These are phyloP conservation scores for Globisporangium rhizosaccharum DNA, from an alignment of 352 stramenopile species.

Conservation along the genomic window DNA sequence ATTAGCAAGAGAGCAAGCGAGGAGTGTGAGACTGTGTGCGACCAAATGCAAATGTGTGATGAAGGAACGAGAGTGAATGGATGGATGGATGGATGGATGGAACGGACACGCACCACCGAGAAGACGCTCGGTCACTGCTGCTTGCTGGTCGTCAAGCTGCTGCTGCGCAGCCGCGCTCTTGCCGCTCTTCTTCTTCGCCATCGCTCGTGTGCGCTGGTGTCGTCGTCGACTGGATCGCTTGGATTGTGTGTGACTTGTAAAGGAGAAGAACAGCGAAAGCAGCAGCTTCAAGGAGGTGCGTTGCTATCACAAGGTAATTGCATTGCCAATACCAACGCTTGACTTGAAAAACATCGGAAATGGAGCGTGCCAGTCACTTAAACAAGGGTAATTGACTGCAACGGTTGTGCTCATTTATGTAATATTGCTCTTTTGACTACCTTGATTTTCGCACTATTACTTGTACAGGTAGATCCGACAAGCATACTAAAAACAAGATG, in stretches of 20 bases:
- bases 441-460: too few relatives aligned
- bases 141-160: slow-evolving; percentile 31
- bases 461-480: too few relatives aligned
- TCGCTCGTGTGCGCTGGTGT: slow-evolving; percentile 18
- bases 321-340: too few relatives aligned
- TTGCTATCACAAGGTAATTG: too few relatives aligned
- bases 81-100: neutral
- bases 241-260: neutral
- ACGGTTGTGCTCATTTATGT: too few relatives aligned
- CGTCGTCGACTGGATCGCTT: slow-evolving; percentile 37
- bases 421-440: too few relatives aligned
- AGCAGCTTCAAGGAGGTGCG: slow-evolving; percentile 25
- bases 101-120: slow-evolving; percentile 27
- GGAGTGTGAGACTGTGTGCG: neutral
- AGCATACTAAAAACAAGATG: too few relatives aligned
- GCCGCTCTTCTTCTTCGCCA: slow-evolving; percentile 54
- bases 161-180: slow-evolving; percentile 28
- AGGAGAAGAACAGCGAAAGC: neutral
- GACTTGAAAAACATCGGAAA: too few relatives aligned
- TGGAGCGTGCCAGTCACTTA: too few relatives aligned
- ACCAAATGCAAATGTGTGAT: neutral
- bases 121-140: slow-evolving; percentile 35
- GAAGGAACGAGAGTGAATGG: neutral
- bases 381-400: too few relatives aligned
- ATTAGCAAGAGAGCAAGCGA: neutral